Evolutionary conservation across 2,329 filamentous ascomycete genomes (phyloP).

Genomic region (Ceratocystis papillata): DNA sequence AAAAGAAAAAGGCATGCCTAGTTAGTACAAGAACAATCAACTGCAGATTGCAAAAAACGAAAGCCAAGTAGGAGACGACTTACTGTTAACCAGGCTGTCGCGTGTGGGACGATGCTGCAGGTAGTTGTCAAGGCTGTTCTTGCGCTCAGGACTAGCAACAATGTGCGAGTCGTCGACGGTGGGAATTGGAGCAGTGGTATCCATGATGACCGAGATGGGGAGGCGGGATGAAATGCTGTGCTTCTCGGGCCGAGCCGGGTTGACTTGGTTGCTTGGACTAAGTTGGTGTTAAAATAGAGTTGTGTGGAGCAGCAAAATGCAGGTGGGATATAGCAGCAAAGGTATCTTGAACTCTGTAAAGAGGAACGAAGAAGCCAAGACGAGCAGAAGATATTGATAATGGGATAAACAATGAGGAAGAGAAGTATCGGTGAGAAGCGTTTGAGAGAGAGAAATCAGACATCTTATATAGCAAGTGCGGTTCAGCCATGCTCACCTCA

Average conservation of each 20-base stretch:
- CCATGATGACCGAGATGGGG: neutral
- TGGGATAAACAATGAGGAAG: neutral
- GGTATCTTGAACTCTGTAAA: neutral
- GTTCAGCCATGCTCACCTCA: neutral
- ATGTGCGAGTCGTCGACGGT: slow-evolving; percentile 48
- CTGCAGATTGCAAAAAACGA: neutral
- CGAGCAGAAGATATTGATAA: neutral
- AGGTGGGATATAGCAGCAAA: neutral
- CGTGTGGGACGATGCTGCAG: slow-evolving; percentile 63
- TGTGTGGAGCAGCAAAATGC: neutral
- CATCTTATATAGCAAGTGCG: neutral
- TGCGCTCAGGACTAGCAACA: slow-evolving; percentile 43
- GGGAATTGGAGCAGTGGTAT: neutral
- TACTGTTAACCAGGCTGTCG: slow-evolving; percentile 58
- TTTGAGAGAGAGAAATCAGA: neutral
- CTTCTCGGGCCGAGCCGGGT: neutral
- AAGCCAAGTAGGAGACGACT: neutral
- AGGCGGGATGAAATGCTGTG: neutral
- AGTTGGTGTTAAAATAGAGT: neutral
- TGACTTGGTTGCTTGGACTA: neutral
- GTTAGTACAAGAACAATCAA: slow-evolving; percentile 1
- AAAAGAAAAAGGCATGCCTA: neutral
- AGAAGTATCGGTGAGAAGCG: neutral
- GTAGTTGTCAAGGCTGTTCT: slow-evolving; percentile 63
- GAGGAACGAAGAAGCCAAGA: neutral